phyloP scores from a whole-genome alignment of 2,329 filamentous ascomycete genomes.

The Colletotrichum truncatum region DNA sequence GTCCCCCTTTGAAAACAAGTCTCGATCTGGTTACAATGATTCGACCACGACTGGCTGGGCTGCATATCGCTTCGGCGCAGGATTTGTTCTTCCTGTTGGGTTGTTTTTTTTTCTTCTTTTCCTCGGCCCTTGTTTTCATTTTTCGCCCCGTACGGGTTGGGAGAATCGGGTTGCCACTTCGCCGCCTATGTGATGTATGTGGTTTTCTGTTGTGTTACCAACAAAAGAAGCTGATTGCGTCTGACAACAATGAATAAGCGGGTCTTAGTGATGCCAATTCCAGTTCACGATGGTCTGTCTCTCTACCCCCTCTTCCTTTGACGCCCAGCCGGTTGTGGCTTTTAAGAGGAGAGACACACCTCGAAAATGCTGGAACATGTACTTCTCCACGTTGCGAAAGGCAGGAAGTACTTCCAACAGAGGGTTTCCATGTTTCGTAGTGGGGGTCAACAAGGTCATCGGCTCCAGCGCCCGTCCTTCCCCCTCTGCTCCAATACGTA shows the following conservation, averaged over 20 bases:
- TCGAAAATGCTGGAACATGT: slow-evolving; percentile 15
- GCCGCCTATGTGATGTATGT: too few relatives aligned
- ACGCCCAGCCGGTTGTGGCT: neutral
- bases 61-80: neutral
- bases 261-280: neutral
- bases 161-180: neutral
- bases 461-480: neutral
- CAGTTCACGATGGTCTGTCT: slow-evolving; percentile 16
- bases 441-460: neutral
- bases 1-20: too few relatives aligned
- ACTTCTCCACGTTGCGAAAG: neutral
- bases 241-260: too few relatives aligned
- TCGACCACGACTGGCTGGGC: neutral
- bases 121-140: too few relatives aligned
- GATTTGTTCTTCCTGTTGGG: neutral
- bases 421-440: neutral
- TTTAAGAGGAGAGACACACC: neutral
- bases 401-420: neutral
- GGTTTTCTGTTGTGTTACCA: neutral
- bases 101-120: too few relatives aligned
- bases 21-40: neutral
- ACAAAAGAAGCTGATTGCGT: neutral
- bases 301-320: too few relatives aligned
- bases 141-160: too few relatives aligned
- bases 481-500: too few relatives aligned